A percentile compares a stretch with the other conserved stretches of the same genome.
These are phyloP conservation scores for Fonsecaea nubica DNA, from an alignment of 2,329 filamentous ascomycete genomes.

Conservation along the genomic window DNA sequence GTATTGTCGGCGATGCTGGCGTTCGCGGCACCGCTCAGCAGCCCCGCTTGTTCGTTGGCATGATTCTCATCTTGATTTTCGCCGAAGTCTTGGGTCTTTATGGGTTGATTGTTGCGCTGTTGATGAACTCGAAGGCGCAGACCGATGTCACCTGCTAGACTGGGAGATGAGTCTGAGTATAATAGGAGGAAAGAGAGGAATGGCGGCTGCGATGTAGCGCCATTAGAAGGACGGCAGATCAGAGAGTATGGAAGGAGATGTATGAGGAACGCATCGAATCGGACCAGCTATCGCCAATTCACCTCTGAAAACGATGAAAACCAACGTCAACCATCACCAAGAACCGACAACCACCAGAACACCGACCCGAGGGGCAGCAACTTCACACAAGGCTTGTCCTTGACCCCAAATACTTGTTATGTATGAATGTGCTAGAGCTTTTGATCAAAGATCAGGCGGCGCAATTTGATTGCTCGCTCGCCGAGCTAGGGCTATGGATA, in stretches of 20 bases:
- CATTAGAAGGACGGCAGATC: constrained; percentile 12
- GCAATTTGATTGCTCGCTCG: constrained; percentile 15
- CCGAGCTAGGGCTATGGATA: constrained; percentile 12
- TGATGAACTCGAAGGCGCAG: constrained; percentile 96
- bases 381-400: background rate
- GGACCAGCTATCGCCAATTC: background rate
- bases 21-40: constrained; percentile 60
- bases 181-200: background rate
- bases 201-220: constrained; percentile 36
- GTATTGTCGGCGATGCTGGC: constrained; percentile 72
- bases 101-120: constrained; percentile 95
- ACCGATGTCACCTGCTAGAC: constrained; percentile 68
- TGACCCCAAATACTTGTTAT: constrained; percentile 17
- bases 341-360: constrained; percentile 12
- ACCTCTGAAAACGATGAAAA: constrained; percentile 1
- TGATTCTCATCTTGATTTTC: constrained; percentile 99
- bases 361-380: constrained; percentile 1
- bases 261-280: background rate
- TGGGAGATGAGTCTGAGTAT: constrained; percentile 11
- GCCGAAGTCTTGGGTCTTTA: constrained; percentile 99
- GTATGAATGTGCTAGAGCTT: constrained; percentile 25
- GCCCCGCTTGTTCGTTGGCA: constrained; percentile 73
- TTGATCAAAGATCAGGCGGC: constrained; percentile 16
- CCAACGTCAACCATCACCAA: background rate
- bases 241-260: constrained; percentile 3